Evolutionary conservation across 768 basidiomycete genomes (phyloP), one percentile per base, ranked within the genome.

Genomic region (Filobasidium floriforme): DNA sequence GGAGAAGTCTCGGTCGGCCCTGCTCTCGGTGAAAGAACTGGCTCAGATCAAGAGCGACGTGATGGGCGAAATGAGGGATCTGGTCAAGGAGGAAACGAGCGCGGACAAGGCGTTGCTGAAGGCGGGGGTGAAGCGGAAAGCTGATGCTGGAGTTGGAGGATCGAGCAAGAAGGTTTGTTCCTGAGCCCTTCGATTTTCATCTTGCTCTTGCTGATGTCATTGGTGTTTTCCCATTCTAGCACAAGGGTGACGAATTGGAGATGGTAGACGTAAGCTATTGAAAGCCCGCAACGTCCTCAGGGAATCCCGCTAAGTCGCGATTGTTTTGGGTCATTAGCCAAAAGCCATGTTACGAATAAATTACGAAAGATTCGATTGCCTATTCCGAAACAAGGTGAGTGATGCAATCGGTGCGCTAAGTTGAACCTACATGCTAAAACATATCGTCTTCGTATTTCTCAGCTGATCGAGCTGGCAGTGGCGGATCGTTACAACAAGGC

Each of bases 301-400:
- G 14, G 22, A 49, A 5, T 22, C 15, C 22, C 22, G 46, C 46
- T 49, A 49, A 15, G 22, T 49, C 46, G 46, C 9, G 6, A 63
- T 59, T 28, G 61, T 32, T 18, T 49, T 52, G 28, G 40, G 60
- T 43, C 55, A 54, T 7, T 66, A 92, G 87, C 85, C 89, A 19
- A 81, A 81, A 1, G 84, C 90, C 41, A 86, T 87, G 77, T 89
- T 96, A 75, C 85, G 89, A 59, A 84, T 97, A 59, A 97, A 97
- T 80, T 89, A 87, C 74, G 88, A 92, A 71, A 88, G 85, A 72
- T 94, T 92, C 78, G 86, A 88, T 70, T 81, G 90, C 40, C 87
- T 90, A 71, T 85, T 96, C 61, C 87, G 94, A 51, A 94, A 96
- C 79, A 82, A 87, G 74, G 91, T 90, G 70, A 9, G 85, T 71